Evolutionary conservation across 148 eudicot genomes (phyloP).

Genomic region (Rheum nobile): DNA sequence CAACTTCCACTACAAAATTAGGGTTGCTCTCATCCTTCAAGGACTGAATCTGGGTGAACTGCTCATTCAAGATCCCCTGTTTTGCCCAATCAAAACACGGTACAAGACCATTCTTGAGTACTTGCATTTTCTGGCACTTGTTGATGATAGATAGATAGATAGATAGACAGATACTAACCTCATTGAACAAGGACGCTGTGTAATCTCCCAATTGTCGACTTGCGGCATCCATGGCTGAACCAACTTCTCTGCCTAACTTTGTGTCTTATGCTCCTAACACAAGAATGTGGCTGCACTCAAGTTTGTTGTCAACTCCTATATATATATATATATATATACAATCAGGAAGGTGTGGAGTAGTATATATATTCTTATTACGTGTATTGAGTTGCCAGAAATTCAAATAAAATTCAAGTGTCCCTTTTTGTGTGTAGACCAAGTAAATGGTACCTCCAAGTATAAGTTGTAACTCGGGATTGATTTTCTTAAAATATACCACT

Average conservation of each 20-base stretch:
- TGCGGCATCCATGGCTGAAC: slow-evolving; percentile 16
- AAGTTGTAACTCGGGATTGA: too few relatives aligned
- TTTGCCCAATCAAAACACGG: neutral
- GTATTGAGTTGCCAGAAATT: neutral
- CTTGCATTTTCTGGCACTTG: too few relatives aligned
- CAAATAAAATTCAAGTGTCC: neutral
- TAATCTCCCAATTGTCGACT: slow-evolving; percentile 31
- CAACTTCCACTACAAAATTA: slow-evolving; percentile 61
- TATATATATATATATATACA: neutral
- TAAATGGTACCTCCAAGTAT: neutral
- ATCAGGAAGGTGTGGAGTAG: neutral
- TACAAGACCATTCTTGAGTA: neutral
- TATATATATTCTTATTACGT: neutral
- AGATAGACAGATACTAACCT: slow-evolving; percentile 26
- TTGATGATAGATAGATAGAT: neutral
- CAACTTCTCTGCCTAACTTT: neutral
- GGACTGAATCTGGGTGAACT: slow-evolving; percentile 49
- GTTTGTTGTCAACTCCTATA: neutral
- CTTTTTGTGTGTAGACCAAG: neutral
- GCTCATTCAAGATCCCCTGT: slow-evolving; percentile 66
- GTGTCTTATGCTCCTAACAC: neutral
- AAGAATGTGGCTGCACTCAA: neutral
- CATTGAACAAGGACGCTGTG: slow-evolving; percentile 34
- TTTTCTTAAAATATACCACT: too few relatives aligned
- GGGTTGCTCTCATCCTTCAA: slow-evolving; percentile 84